These are phyloP conservation scores for Rhizopogon parksii DNA, from an alignment of 1,284 basidiomycete species.

Conservation along the genomic window DNA sequence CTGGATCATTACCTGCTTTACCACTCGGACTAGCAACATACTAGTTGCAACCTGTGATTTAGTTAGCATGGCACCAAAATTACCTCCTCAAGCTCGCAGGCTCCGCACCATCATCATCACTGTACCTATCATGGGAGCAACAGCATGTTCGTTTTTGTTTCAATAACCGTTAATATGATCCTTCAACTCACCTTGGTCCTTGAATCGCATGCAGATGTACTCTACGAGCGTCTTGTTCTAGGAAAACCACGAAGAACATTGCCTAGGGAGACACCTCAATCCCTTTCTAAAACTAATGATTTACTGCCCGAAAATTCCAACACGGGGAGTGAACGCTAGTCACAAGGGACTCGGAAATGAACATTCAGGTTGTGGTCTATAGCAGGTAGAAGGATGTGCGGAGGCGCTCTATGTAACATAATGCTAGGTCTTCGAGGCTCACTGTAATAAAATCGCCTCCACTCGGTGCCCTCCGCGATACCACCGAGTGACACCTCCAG, in stretches of 20 bases:
- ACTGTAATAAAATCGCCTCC: neutral
- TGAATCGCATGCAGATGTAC: conserved; percentile 39
- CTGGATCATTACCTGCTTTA: too few species aligned
- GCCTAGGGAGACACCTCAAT: conserved; percentile 11
- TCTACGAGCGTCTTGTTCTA: conserved; percentile 60
- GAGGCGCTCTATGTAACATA: conserved; percentile 5
- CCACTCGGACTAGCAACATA: neutral
- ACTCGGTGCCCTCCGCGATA: neutral
- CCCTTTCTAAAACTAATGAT: neutral
- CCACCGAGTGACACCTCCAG: neutral
- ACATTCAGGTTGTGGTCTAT: conserved; percentile 5
- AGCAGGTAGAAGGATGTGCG: neutral
- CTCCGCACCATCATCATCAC: conserved; percentile 55
- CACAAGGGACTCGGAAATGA: neutral
- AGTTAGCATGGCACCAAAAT: conserved; percentile 22
- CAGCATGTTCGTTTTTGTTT: conserved; percentile 33
- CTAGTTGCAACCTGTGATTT: neutral
- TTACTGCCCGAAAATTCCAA: conserved; percentile 1
- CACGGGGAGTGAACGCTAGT: neutral
- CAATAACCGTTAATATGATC: neutral
- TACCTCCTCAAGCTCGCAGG: conserved; percentile 43
- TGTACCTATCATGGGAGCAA: conserved; percentile 56
- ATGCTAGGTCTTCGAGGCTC: neutral
- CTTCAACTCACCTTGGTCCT: conserved; percentile 8
- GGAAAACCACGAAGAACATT: conserved; percentile 50